Evolutionary conservation across 2,329 filamentous ascomycete species (phyloP).

Genomic region (Fonsecaea nubica): DNA sequence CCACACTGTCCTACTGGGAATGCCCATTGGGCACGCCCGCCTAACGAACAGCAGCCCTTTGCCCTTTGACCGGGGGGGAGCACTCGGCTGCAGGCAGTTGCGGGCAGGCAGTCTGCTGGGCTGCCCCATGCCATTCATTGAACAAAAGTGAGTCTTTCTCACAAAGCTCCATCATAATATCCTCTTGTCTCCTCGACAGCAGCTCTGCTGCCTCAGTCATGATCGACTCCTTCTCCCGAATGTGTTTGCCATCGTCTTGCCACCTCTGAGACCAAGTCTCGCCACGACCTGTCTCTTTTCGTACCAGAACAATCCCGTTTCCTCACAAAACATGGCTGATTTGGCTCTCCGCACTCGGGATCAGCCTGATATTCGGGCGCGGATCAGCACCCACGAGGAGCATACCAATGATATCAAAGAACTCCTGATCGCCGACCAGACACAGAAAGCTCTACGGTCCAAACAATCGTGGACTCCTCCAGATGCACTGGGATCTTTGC

Average conservation of each 20-base stretch:
- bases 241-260: conserved; percentile 19
- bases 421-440: conserved; percentile 30
- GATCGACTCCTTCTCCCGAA: conserved; percentile 3
- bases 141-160: conserved; percentile 34
- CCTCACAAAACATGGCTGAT: conserved; percentile 27
- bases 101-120: not conserved
- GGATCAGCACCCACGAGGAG: conserved; percentile 34
- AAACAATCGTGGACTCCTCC: conserved; percentile 31
- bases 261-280: conserved; percentile 23
- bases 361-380: conserved; percentile 31
- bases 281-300: conserved; percentile 18
- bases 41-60: not conserved
- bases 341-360: conserved; percentile 25
- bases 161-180: conserved; percentile 30
- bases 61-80: not conserved
- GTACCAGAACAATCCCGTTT: not conserved
- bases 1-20: not conserved
- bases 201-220: conserved; percentile 32
- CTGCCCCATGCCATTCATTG: conserved; percentile 31
- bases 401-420: conserved; percentile 27
- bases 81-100: conserved; percentile 5
- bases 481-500: conserved; percentile 15
- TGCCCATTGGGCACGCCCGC: not conserved
- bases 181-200: conserved; percentile 20
- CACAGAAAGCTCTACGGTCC: conserved; percentile 30